A percentile compares a stretch with the other conserved stretches of the same genome.
Evolutionary conservation across 257 asterid genomes (phyloP).

Genomic region (Primulina tabacum): DNA sequence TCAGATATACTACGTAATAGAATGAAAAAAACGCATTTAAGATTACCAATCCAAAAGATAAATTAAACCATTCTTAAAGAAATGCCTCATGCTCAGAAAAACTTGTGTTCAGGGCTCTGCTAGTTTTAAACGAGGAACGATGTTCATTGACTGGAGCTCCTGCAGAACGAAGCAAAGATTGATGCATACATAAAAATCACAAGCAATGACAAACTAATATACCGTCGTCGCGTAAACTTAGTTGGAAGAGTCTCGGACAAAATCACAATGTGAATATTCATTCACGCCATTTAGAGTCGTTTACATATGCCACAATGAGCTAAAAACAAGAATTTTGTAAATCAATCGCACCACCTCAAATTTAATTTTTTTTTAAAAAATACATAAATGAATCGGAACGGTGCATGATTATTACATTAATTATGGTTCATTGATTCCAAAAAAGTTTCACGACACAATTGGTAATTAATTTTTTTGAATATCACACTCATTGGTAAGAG

Average conservation of each 20-base stretch:
- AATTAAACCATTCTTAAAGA: background rate
- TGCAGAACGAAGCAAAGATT: conserved; percentile 21
- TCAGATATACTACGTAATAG: too few relatives aligned
- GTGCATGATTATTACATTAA: background rate
- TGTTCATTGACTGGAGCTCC: conserved; percentile 60
- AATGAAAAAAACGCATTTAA: too few relatives aligned
- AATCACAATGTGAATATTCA: background rate
- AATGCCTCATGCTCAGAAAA: background rate
- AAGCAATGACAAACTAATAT: background rate
- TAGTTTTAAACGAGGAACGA: conserved; percentile 43
- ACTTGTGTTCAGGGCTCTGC: conserved; percentile 32
- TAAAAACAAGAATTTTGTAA: background rate
- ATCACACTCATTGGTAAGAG: background rate
- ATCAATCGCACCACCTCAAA: background rate
- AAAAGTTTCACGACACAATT: background rate
- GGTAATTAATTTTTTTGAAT: background rate
- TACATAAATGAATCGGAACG: background rate
- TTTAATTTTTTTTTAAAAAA: too few relatives aligned
- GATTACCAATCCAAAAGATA: background rate
- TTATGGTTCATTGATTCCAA: background rate
- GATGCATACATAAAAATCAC: background rate
- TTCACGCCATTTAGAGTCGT: background rate
- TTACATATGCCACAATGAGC: background rate
- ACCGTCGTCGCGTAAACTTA: background rate
- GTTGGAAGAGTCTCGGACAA: background rate